Evolutionary conservation across 2,329 filamentous ascomycete genomes (phyloP), one percentile per base, ranked within the genome.

Genomic region (Mycosphaerelloides madeirae): DNA sequence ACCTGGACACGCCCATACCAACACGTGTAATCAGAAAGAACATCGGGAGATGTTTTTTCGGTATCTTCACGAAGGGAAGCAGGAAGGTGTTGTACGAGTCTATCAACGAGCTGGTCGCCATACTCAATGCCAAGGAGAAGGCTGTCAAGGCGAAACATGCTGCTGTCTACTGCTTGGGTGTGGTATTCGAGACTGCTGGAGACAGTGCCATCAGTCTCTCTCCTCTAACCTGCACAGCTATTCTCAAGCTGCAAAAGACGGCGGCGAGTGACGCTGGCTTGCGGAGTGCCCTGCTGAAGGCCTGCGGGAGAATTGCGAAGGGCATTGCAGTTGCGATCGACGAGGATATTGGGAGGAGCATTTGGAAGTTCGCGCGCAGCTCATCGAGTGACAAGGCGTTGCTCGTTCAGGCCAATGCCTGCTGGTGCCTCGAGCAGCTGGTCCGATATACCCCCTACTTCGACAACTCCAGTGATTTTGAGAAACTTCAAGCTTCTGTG

Each of bases 61-160:
- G 85, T 59, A 82, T 97, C 46, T 85, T 98, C 54, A 78, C 76
- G 13, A 84, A 85, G 52, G 93, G 93, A 11, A 91, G 96, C 68
- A 79, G 91, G 53, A 95, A 94, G 64, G 76, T 95, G 39, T 77
- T 98, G 2, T 96, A 94, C 62, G 93, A 98, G 67, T 94, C 88
- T 0, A 85, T 97, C 62, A 95, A 93, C 59, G 91, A 97, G 55
- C 74, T 97, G 9, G 75, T 90, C 8, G 74, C 70, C 9, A 81
- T 95, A 44, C 65, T 95, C 35, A 81, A 81, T 48, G 78, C 78
- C 37, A 96, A 95, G 65, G 90, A 96, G 46, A 81, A 81, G 55
- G 89, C 95, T 58, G 65, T 85, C 40, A 81, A 83, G 59, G 78
- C 81, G 3, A 94, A 87, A 67, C 90, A 96, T 76, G 89, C 89